Evolutionary conservation across 2,329 filamentous ascomycete genomes (phyloP).

Genomic region (Talaromyces pinophilus): DNA sequence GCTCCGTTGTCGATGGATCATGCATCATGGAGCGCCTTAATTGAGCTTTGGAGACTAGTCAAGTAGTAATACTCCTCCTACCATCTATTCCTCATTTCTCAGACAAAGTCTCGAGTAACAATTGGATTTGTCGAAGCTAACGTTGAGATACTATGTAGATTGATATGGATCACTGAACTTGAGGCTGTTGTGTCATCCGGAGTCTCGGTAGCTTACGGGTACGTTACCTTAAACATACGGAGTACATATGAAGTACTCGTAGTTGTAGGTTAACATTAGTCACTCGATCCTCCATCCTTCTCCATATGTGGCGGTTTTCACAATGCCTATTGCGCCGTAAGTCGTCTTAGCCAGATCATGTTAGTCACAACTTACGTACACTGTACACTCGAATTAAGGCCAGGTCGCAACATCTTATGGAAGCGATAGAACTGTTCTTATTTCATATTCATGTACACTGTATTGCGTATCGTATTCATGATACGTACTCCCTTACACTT

Average conservation of each 20-base stretch:
- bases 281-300: slow-evolving; percentile 1
- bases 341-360: background rate
- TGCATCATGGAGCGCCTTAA: background rate
- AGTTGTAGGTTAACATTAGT: background rate
- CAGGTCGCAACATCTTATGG: background rate
- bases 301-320: slow-evolving; percentile 4
- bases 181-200: background rate
- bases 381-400: background rate
- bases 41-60: background rate
- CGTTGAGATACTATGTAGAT: background rate
- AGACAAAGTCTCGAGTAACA: background rate
- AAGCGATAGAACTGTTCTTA: background rate
- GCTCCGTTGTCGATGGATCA: background rate
- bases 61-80: background rate
- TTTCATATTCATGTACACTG: background rate
- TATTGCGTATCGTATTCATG: background rate
- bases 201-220: background rate
- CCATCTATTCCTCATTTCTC: background rate
- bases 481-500: background rate
- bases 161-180: background rate
- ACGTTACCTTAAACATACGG: background rate
- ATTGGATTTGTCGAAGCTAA: background rate
- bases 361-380: slow-evolving; percentile 1
- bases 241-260: background rate
- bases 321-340: background rate